These are phyloP conservation scores for Podila epicladia DNA, from an alignment of 192 early-diverging fungal genomes.

Conservation along the genomic window DNA sequence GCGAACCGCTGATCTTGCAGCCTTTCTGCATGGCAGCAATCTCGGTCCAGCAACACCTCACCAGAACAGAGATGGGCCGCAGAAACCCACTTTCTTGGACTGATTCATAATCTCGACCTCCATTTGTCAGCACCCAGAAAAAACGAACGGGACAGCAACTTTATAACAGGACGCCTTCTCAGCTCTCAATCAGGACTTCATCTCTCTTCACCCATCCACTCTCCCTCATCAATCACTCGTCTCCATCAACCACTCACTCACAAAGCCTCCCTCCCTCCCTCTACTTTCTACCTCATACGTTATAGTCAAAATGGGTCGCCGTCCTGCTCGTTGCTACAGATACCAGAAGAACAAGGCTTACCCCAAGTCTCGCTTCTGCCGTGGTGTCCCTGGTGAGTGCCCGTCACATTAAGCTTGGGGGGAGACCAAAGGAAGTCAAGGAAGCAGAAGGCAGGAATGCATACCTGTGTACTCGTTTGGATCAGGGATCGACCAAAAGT, in stretches of 20 bases:
- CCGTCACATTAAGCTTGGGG: neutral
- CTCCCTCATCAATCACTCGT: neutral
- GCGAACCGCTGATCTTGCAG: conserved; percentile 3
- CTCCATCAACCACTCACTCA: conserved; percentile 1
- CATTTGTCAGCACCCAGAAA: conserved; percentile 3
- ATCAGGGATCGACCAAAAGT: no score
- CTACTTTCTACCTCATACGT: neutral
- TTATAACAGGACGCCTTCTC: neutral
- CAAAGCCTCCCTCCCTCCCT: neutral
- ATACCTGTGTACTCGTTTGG: no score
- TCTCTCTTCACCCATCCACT: neutral
- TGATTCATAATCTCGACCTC: neutral
- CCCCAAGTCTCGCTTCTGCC: conserved; percentile 97
- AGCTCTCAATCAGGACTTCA: neutral
- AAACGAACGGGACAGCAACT: neutral
- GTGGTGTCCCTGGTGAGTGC: conserved; percentile 89
- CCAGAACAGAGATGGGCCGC: no score
- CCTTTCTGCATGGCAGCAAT: neutral
- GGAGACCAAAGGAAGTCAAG: neutral
- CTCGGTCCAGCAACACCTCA: no score
- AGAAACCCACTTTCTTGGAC: neutral
- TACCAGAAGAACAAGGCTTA: conserved; percentile 99
- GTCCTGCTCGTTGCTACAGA: conserved; percentile 98
- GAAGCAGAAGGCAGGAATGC: no score
- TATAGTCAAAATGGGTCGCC: conserved; percentile 87